Evolutionary conservation across 768 basidiomycete species (phyloP).

Genomic region (Boletellus ananiceps): DNA sequence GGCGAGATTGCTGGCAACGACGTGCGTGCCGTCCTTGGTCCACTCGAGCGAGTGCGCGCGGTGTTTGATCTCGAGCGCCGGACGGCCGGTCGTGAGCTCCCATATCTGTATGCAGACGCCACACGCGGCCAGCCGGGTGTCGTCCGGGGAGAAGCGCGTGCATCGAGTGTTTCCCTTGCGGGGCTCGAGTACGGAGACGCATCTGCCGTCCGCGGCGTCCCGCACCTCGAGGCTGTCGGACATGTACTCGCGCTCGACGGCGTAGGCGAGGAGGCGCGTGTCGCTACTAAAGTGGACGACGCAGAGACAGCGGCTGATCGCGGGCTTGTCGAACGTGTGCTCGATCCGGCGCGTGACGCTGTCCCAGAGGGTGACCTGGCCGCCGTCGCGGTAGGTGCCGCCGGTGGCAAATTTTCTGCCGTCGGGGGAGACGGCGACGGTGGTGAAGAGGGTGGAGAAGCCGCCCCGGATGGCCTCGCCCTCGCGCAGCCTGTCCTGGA

Average conservation of each 20-base stretch:
- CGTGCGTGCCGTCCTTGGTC: slow-evolving; percentile 18
- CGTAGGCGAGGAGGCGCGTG: slow-evolving; percentile 15
- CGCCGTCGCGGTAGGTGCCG: slow-evolving; percentile 23
- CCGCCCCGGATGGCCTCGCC: slow-evolving; percentile 21
- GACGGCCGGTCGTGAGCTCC: slow-evolving; percentile 15
- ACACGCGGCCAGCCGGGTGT: slow-evolving; percentile 21
- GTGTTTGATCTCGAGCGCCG: slow-evolving; percentile 24
- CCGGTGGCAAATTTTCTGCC: slow-evolving; percentile 23
- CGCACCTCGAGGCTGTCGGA: slow-evolving; percentile 20
- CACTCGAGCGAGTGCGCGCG: slow-evolving; percentile 24
- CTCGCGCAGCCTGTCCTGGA: slow-evolving; percentile 17
- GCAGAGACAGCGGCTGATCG: slow-evolving; percentile 19
- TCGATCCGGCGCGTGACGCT: slow-evolving; percentile 18
- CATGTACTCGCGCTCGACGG: slow-evolving; percentile 25
- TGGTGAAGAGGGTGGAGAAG: slow-evolving; percentile 26
- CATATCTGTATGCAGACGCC: slow-evolving; percentile 24
- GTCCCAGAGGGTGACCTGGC: slow-evolving; percentile 23
- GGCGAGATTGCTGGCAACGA: slow-evolving; percentile 22
- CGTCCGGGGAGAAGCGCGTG: slow-evolving; percentile 24
- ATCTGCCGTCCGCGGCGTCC: slow-evolving; percentile 8
- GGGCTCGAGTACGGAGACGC: slow-evolving; percentile 17
- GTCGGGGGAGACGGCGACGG: slow-evolving; percentile 21
- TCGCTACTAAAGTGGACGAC: slow-evolving; percentile 24
- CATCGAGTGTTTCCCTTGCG: slow-evolving; percentile 22
- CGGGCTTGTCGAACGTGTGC: slow-evolving; percentile 22